Percentiles rank a stretch among this genome's conserved stretches.
These are phyloP conservation scores for Cadophora sp. DNA, from an alignment of 2,329 filamentous ascomycete species.

Conservation along the genomic window DNA sequence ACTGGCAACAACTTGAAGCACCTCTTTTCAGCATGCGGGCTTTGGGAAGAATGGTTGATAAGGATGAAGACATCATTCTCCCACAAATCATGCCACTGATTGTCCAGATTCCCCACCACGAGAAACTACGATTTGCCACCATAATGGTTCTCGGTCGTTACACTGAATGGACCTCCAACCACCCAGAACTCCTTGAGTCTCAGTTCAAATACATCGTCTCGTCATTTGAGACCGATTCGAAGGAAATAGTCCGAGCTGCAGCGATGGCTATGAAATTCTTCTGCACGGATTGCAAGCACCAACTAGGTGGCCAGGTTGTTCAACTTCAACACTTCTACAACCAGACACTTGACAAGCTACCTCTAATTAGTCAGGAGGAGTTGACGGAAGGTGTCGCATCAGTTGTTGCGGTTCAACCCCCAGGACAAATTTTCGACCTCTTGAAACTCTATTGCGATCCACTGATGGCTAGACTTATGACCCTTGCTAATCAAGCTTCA, in stretches of 20 bases:
- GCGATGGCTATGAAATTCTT: slow-evolving; percentile 97
- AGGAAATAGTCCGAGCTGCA: slow-evolving; percentile 89
- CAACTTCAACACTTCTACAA: slow-evolving; percentile 94
- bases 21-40: slow-evolving; percentile 94
- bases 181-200: slow-evolving; percentile 88
- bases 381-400: slow-evolving; percentile 94
- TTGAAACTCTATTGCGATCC: slow-evolving; percentile 95
- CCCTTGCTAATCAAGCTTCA: slow-evolving; percentile 83
- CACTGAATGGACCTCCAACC: slow-evolving; percentile 95
- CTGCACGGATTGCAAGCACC: slow-evolving; percentile 90
- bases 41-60: slow-evolving; percentile 94
- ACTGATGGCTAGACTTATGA: slow-evolving; percentile 83
- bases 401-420: slow-evolving; percentile 86
- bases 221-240: slow-evolving; percentile 86
- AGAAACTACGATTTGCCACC: slow-evolving; percentile 97
- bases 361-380: slow-evolving; percentile 88
- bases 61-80: slow-evolving; percentile 84
- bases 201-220: slow-evolving; percentile 97
- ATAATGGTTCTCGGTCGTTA: slow-evolving; percentile 98
- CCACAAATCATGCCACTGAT: slow-evolving; percentile 92
- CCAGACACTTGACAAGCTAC: slow-evolving; percentile 84
- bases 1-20: slow-evolving; percentile 96
- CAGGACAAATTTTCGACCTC: slow-evolving; percentile 79
- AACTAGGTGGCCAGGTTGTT: slow-evolving; percentile 81
- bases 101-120: slow-evolving; percentile 91